A percentile compares a stretch with the other conserved stretches of the same genome.
Conservation (phyloP, 1,139 yeast species). For the Eremothecium cymbalariae region DNA sequence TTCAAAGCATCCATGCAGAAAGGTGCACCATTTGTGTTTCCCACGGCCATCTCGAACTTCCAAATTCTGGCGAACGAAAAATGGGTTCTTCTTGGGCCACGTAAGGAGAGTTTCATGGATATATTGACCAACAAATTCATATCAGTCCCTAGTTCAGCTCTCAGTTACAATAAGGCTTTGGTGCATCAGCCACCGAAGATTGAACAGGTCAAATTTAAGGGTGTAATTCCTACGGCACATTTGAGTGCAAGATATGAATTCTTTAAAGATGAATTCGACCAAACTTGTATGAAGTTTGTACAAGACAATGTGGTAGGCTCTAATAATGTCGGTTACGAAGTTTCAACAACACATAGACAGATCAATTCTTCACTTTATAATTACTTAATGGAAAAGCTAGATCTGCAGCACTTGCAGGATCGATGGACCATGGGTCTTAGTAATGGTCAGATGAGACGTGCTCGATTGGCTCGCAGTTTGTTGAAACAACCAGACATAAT, state of each 20-base stretch:
- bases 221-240: constrained; percentile 63
- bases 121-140: constrained; percentile 23
- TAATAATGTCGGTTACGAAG: constrained; percentile 22
- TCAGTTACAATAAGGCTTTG: constrained; percentile 14
- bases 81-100: constrained; percentile 31
- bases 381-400: constrained; percentile 42
- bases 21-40: constrained; percentile 20
- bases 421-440: constrained; percentile 83
- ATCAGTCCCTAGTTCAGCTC: constrained; percentile 23
- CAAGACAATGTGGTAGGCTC: constrained; percentile 31
- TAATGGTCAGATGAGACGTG: constrained; percentile 90
- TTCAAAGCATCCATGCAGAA: constrained; percentile 25
- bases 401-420: constrained; percentile 47
- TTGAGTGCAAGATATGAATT: constrained; percentile 84
- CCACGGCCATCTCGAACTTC: constrained; percentile 28
- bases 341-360: constrained; percentile 23
- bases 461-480: constrained; percentile 71
- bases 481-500: constrained; percentile 57
- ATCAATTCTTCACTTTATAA: constrained; percentile 35
- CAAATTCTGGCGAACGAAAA: constrained; percentile 25
- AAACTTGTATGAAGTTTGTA: constrained; percentile 59
- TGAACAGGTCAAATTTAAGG: constrained; percentile 52
- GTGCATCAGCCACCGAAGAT: too few species aligned
- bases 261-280: constrained; percentile 75
- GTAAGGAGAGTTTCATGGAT: constrained; percentile 24